phyloP scores from a whole-genome alignment of 2,329 filamentous ascomycete genomes.

The Calycina herbarum region DNA sequence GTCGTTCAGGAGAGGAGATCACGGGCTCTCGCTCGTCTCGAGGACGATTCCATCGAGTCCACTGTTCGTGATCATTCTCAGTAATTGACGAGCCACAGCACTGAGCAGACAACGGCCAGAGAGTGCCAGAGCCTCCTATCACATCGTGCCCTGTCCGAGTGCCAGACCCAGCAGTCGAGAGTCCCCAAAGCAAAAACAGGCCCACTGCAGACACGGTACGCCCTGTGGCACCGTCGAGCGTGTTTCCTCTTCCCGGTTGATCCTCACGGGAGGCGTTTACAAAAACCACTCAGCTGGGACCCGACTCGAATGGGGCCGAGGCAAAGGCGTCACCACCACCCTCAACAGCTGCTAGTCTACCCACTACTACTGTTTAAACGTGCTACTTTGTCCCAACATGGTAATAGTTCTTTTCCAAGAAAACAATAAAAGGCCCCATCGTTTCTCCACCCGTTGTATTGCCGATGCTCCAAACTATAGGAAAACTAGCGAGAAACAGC shows the following conservation, averaged over 20 bases:
- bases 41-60: neutral
- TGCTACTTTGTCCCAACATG: neutral
- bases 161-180: neutral
- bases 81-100: conserved; percentile 1
- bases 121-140: neutral
- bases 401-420: neutral
- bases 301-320: conserved; percentile 1
- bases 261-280: conserved; percentile 6
- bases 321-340: neutral
- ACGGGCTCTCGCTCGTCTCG: neutral
- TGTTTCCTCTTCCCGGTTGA: conserved; percentile 2
- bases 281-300: conserved; percentile 7
- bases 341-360: neutral
- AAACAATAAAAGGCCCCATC: neutral
- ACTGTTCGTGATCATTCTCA: conserved; percentile 1
- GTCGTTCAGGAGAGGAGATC: neutral
- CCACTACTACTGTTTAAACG: neutral
- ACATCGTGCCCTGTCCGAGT: neutral
- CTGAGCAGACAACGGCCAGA: neutral
- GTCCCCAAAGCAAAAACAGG: neutral
- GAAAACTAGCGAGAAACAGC: conserved; percentile 4
- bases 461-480: neutral
- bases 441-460: neutral
- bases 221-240: conserved; percentile 7
- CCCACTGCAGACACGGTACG: conserved; percentile 5